Percentiles rank a stretch among this genome's conserved stretches.
Evolutionary conservation across 768 basidiomycete genomes (phyloP).

Genomic region (Tulasnella calospora): DNA sequence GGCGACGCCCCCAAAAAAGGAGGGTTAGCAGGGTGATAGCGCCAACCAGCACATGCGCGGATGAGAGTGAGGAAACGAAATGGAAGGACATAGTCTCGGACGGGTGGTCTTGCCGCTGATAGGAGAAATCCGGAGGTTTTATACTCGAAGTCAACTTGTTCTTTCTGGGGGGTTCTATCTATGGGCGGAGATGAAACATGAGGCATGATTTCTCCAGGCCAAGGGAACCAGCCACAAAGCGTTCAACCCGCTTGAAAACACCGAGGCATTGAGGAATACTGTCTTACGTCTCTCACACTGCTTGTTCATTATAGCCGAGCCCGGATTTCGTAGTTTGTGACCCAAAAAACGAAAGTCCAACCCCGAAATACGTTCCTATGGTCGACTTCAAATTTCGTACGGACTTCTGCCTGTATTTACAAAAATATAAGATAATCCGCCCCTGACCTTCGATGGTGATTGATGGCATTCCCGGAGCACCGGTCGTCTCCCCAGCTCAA

Average conservation of each 20-base stretch:
- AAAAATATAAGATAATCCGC: no score
- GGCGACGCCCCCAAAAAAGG: background rate
- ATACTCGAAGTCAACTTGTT: background rate
- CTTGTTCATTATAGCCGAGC: background rate
- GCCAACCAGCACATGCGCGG: background rate
- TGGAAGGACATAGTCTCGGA: background rate
- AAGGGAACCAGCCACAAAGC: background rate
- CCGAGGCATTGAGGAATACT: no score
- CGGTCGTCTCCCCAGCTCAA: background rate
- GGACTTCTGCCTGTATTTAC: no score
- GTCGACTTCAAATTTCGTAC: no score
- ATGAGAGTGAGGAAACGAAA: background rate
- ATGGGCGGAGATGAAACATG: background rate
- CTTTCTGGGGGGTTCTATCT: no score
- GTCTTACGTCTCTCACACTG: background rate
- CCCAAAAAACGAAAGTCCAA: background rate
- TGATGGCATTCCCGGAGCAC: no score
- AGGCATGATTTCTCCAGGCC: background rate
- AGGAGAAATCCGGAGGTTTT: background rate
- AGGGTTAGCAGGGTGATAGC: background rate
- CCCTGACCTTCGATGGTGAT: no score
- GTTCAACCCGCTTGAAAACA: no score
- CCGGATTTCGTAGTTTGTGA: background rate
- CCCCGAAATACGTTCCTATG: background rate
- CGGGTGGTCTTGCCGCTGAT: no score